phyloP scores from a whole-genome alignment of 176 grass and related monocot species.

The Olyra latifolia region DNA sequence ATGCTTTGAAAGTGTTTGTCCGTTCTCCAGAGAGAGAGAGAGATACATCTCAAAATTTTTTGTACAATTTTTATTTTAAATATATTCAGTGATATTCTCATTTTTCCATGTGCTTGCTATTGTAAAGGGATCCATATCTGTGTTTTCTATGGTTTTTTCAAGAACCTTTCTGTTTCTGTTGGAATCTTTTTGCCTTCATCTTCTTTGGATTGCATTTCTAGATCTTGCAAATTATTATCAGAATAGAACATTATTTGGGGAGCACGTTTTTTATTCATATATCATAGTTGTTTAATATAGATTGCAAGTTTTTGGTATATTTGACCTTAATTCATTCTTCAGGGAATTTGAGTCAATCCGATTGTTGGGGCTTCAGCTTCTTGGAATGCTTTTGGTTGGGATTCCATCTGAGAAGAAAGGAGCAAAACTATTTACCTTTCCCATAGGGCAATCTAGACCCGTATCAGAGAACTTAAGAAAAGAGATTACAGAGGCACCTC shows the following conservation, averaged over 20 bases:
- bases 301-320: slow-evolving; percentile 17
- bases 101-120: slow-evolving; percentile 11
- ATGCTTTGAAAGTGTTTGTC: slow-evolving; percentile 3
- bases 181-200: slow-evolving; percentile 1
- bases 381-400: slow-evolving; percentile 73
- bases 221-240: slow-evolving; percentile 16
- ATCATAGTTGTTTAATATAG: slow-evolving; percentile 26
- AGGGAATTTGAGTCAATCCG: slow-evolving; percentile 75
- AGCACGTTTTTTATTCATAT: not conserved
- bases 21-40: not conserved
- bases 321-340: slow-evolving; percentile 24
- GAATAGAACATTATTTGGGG: slow-evolving; percentile 12
- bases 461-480: slow-evolving; percentile 52
- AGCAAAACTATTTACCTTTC: slow-evolving; percentile 58
- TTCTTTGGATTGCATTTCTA: slow-evolving; percentile 4
- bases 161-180: slow-evolving; percentile 7
- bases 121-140: slow-evolving; percentile 26
- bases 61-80: not conserved
- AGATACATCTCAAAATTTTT: slow-evolving; percentile 1
- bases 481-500: slow-evolving; percentile 31
- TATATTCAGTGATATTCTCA: not conserved
- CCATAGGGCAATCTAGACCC: slow-evolving; percentile 50
- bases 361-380: slow-evolving; percentile 68
- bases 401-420: slow-evolving; percentile 65
- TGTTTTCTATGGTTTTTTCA: not conserved